These are phyloP conservation scores for Talaromyces piceae DNA, from an alignment of 2,329 filamentous ascomycete species.

Conservation along the genomic window DNA sequence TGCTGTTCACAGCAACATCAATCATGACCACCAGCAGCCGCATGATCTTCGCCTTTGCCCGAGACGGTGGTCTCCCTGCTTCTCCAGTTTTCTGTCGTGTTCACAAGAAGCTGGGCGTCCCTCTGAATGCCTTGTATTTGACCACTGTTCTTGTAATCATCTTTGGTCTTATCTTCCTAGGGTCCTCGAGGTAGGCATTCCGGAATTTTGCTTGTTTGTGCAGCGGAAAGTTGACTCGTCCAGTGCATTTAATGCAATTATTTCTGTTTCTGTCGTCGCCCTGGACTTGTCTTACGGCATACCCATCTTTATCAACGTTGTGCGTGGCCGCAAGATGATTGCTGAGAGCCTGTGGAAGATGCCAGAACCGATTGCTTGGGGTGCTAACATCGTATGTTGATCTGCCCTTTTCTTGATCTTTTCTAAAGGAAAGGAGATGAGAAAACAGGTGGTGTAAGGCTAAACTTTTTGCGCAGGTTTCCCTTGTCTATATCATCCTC, in stretches of 20 bases:
- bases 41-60: constrained; percentile 61
- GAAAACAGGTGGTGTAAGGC: not conserved
- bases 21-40: constrained; percentile 60
- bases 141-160: constrained; percentile 56
- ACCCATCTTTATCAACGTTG: constrained; percentile 61
- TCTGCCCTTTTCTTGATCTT: not conserved
- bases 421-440: too few relatives aligned
- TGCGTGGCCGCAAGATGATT: constrained; percentile 58
- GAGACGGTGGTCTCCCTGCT: constrained; percentile 58
- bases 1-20: constrained; percentile 55
- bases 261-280: constrained; percentile 63
- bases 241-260: constrained; percentile 64
- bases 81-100: constrained; percentile 55
- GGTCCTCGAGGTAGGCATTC: constrained; percentile 40
- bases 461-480: constrained; percentile 36
- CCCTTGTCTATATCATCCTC: constrained; percentile 57
- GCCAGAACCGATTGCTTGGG: constrained; percentile 50
- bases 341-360: constrained; percentile 55
- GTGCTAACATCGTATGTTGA: constrained; percentile 47
- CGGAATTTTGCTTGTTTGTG: not conserved
- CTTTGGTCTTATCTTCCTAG: constrained; percentile 64
- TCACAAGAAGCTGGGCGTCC: constrained; percentile 54
- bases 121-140: constrained; percentile 59
- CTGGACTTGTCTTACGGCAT: constrained; percentile 68
- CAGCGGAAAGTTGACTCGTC: constrained; percentile 14